Conservation (phyloP, 2,329 filamentous ascomycete genomes). For the Epicoccum nigrum region DNA sequence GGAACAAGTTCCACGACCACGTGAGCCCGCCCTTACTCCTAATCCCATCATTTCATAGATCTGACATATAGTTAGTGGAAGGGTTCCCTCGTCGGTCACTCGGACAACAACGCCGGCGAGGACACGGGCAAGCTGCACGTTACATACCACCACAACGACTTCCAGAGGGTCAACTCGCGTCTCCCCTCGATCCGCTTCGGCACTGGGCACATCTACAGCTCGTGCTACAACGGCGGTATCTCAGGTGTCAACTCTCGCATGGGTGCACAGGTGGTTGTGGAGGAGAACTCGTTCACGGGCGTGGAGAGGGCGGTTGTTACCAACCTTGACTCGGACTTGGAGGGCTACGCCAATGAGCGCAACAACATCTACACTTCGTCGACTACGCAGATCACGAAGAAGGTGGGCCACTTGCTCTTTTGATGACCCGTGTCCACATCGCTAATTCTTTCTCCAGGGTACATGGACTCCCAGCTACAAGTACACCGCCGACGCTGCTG, state of each 20-base stretch:
- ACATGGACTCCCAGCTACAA: constrained; percentile 60
- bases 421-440: neutral
- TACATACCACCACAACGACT: constrained; percentile 72
- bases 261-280: constrained; percentile 53
- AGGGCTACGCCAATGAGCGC: constrained; percentile 54
- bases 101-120: constrained; percentile 58
- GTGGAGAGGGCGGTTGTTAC: constrained; percentile 64
- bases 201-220: constrained; percentile 67
- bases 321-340: constrained; percentile 60
- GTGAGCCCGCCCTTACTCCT: constrained; percentile 18
- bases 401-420: neutral
- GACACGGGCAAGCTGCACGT: constrained; percentile 67
- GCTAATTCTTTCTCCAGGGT: constrained; percentile 48
- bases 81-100: constrained; percentile 65
- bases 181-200: constrained; percentile 69
- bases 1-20: constrained; percentile 62
- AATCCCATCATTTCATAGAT: neutral
- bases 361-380: constrained; percentile 53
- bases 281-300: constrained; percentile 61
- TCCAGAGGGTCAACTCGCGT: constrained; percentile 67
- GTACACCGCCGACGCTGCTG: constrained; percentile 51
- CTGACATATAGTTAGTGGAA: constrained; percentile 54
- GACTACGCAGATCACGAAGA: constrained; percentile 51
- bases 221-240: constrained; percentile 46
- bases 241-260: constrained; percentile 53